Evolutionary conservation across 768 basidiomycete species (phyloP).

Genomic region (Daedaleopsis nitida): DNA sequence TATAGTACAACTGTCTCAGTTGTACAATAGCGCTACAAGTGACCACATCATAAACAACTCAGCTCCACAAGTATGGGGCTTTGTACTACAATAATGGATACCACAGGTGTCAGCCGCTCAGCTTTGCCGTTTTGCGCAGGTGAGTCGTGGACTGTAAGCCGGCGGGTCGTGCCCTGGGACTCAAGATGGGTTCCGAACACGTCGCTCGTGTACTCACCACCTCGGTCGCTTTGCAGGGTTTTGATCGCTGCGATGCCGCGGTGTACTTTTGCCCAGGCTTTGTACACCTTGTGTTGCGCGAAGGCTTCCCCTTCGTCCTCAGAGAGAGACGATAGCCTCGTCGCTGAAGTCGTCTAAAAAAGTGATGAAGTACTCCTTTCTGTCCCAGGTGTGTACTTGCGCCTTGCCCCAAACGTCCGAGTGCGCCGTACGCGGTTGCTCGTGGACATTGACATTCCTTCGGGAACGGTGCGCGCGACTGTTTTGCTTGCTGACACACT

Average conservation of each 20-base stretch:
- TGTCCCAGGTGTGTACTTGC: slow-evolving; percentile 10
- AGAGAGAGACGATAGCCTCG: slow-evolving; percentile 6
- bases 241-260: slow-evolving; percentile 14
- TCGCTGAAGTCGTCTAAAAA: slow-evolving; percentile 28
- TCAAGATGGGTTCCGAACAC: slow-evolving; percentile 14
- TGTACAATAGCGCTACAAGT: too few relatives aligned
- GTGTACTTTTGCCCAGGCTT: slow-evolving; percentile 22
- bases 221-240: too few relatives aligned
- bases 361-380: slow-evolving; percentile 18
- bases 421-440: slow-evolving; percentile 28
- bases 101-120: slow-evolving; percentile 18
- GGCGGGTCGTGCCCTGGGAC: slow-evolving; percentile 20
- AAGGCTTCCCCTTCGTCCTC: slow-evolving; percentile 18
- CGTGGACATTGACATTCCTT: slow-evolving; percentile 5
- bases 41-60: too few relatives aligned
- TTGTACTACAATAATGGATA: too few relatives aligned
- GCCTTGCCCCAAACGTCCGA: too few relatives aligned
- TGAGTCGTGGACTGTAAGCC: slow-evolving; percentile 20
- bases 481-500: slow-evolving; percentile 6
- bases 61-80: too few relatives aligned
- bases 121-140: slow-evolving; percentile 19
- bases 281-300: slow-evolving; percentile 14
- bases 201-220: slow-evolving; percentile 24
- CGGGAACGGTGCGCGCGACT: slow-evolving; percentile 2
- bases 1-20: too few relatives aligned